phyloP scores from a whole-genome alignment of 169 alveolate genomes.

The Eimeria praecox region DNA sequence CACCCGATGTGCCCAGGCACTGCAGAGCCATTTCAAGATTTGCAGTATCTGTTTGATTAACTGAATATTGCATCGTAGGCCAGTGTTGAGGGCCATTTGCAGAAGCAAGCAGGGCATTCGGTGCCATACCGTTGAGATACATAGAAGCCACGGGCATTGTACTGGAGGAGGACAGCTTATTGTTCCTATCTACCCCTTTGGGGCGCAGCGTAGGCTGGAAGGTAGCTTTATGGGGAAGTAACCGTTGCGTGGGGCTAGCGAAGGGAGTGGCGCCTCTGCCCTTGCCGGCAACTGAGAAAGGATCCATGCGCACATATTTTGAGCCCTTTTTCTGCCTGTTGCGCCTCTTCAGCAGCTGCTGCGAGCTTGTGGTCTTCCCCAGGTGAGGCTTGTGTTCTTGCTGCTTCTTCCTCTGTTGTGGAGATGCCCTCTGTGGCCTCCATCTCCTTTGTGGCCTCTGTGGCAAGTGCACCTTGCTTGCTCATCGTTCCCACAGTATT shows the following conservation, averaged over 20 bases:
- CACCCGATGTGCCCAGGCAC: not conserved
- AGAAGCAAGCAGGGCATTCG: too few species aligned
- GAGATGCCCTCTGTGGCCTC: not conserved
- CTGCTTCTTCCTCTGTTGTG: not conserved
- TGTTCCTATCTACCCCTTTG: too few species aligned
- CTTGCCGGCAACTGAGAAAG: conserved; percentile 53
- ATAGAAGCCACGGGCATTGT: not conserved
- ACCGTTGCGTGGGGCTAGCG: not conserved
- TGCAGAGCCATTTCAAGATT: not conserved
- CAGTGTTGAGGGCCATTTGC: not conserved
- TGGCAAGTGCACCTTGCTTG: not conserved
- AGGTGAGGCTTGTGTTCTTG: not conserved
- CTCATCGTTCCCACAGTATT: not conserved
- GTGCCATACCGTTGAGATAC: not conserved
- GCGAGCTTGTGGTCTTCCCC: conserved; percentile 23
- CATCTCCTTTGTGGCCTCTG: not conserved
- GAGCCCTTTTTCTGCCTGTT: conserved; percentile 9
- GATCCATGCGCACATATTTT: conserved; percentile 42
- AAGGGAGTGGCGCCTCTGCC: not conserved
- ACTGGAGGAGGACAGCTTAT: not conserved
- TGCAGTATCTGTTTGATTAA: not conserved
- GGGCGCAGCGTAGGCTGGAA: too few species aligned
- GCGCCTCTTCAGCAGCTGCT: conserved; percentile 37
- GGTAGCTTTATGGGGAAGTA: not conserved
- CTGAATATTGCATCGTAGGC: not conserved